Conservation (phyloP, 2,329 filamentous ascomycete species). For the Verticillium isaacii region DNA sequence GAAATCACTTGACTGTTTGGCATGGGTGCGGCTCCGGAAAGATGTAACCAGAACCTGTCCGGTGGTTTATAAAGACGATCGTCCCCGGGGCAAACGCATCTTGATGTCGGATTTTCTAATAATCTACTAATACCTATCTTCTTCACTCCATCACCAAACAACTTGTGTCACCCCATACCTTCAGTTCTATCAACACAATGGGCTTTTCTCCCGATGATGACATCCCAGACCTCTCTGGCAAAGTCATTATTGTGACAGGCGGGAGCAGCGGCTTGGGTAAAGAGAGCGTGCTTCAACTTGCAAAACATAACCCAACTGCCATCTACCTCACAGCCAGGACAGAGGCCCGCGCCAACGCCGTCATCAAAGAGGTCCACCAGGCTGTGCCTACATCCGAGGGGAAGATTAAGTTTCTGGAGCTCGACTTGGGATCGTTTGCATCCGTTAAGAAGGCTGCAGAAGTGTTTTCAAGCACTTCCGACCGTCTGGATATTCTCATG, state of each 20-base stretch:
- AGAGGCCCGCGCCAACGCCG: slow-evolving; percentile 25
- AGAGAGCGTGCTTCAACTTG: slow-evolving; percentile 24
- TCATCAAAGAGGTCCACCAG: slow-evolving; percentile 27
- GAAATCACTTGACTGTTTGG: too few relatives aligned
- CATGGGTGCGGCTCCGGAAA: too few relatives aligned
- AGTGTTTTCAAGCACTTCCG: slow-evolving; percentile 23
- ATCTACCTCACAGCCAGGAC: slow-evolving; percentile 23
- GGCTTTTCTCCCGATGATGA: slow-evolving; percentile 20
- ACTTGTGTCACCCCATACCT: too few relatives aligned
- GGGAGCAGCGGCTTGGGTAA: slow-evolving; percentile 27
- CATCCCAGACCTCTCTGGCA: slow-evolving; percentile 38
- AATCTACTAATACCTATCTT: too few relatives aligned
- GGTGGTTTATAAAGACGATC: too few relatives aligned
- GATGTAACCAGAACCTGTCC: too few relatives aligned
- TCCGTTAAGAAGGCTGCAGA: slow-evolving; percentile 35
- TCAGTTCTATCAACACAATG: too few relatives aligned
- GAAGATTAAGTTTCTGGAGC: slow-evolving; percentile 25
- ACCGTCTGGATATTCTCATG: slow-evolving; percentile 37
- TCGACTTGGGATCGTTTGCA: slow-evolving; percentile 38
- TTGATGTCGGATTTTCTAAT: too few relatives aligned
- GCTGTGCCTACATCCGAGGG: slow-evolving; percentile 8
- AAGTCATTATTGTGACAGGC: slow-evolving; percentile 46
- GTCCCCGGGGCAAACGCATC: too few relatives aligned
- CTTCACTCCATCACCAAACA: too few relatives aligned
- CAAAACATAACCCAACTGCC: slow-evolving; percentile 20